Base-by-base conservation (phyloP, 1,139 yeast species). In the Yamadazyma mexicana region DNA sequence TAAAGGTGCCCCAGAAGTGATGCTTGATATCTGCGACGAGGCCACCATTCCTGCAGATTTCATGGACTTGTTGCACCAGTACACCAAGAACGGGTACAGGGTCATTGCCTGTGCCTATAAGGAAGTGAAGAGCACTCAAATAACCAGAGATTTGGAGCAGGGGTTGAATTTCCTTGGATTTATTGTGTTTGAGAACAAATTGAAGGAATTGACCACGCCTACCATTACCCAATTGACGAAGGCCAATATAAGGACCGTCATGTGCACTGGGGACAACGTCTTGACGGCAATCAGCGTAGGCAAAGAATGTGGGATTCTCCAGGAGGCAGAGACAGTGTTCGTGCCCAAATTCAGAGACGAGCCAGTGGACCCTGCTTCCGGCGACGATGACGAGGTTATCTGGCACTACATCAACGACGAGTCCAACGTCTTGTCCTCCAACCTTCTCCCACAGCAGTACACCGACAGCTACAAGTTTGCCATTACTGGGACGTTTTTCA, bases 1-100 rank as follows among this genome's bases (percentile, higher is more conserved):
- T 11, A 92, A 92, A 58, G 99, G 99, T 37, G 98, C 99, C 0
- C 99, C 99, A 0, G 99, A 92, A 59, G 87, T 91, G n/a, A 87
- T 92, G 75, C 69, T 75, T 27, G 85, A 81, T 22, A 79, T 92
- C 30, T 92, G 98, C 62, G 65, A 67, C 14, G 77, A 81, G 2
- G 79, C 76, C 16, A 67, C 91, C 0, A 62, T 94, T 33, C 98
- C 99, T 0, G 57, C 61, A 1, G 78, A 89, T 54, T 94, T 78
- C 58, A 84, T 84, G 18, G 86, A 84, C 31, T 58, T 86, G 17
- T 69, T 94, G 31, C 84, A 87, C 52, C 75, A 82, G 43, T 94
- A 92, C 58, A 92, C 98, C 0, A 97, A 89, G 56, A 79, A 82
- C 39, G 99, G 99, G 0, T 89, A 81, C 57, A 79, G 99, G 58